Evolutionary conservation across 2,329 filamentous ascomycete species (phyloP).

Genomic region (Teratosphaeria destructans): DNA sequence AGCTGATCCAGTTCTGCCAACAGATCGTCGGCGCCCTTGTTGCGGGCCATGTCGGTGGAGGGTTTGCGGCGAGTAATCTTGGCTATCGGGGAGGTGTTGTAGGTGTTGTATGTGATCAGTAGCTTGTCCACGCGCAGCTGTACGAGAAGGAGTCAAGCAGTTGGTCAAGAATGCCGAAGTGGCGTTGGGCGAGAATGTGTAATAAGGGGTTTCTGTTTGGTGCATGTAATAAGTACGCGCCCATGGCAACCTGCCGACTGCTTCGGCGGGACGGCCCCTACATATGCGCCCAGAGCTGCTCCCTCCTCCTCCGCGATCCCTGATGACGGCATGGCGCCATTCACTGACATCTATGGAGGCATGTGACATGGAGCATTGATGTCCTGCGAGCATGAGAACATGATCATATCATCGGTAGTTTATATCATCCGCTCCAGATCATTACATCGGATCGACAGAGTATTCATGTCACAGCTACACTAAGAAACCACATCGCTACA

Average conservation of each 20-base stretch:
- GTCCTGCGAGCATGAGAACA: no score
- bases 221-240: not conserved
- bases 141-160: not conserved
- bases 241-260: not conserved
- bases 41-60: slow-evolving; percentile 7
- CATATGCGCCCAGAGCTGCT: not conserved
- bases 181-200: not conserved
- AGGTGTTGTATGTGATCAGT: not conserved
- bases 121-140: not conserved
- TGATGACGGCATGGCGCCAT: not conserved
- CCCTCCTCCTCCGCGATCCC: not conserved
- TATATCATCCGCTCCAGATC: no score
- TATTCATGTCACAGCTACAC: not conserved
- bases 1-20: slow-evolving; percentile 35
- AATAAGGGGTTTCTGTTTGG: not conserved
- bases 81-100: not conserved
- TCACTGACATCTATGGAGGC: not conserved
- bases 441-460: not conserved
- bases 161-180: not conserved
- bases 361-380: no score
- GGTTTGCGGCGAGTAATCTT: slow-evolving; percentile 5
- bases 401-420: no score
- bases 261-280: not conserved
- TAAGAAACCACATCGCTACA: not conserved
- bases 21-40: slow-evolving; percentile 32